A percentile compares a stretch with the other conserved stretches of the same genome.
Evolutionary conservation across 2,329 filamentous ascomycete species (phyloP).

Genomic region (Diaporthe longicolla): DNA sequence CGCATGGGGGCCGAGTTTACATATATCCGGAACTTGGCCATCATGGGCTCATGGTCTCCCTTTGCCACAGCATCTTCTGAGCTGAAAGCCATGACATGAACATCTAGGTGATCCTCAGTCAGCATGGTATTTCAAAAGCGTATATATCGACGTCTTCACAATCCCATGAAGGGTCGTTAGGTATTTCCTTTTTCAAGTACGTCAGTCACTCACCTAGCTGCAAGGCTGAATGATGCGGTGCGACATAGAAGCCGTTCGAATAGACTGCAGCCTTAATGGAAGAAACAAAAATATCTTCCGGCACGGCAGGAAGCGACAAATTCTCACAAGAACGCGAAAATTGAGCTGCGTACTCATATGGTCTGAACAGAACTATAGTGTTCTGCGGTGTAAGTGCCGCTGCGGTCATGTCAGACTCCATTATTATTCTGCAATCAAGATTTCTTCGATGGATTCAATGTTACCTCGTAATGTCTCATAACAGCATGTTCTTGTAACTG

Average conservation of each 20-base stretch:
- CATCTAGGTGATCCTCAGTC: not conserved
- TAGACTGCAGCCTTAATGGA: not conserved
- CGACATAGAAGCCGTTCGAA: conserved; percentile 5
- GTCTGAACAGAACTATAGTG: not conserved
- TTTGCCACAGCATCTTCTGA: not conserved
- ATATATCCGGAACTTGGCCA: not conserved
- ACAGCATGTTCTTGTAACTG: not conserved
- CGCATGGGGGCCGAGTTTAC: not conserved
- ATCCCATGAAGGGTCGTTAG: too few relatives aligned
- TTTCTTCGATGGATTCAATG: too few relatives aligned
- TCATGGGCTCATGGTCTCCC: too few relatives aligned
- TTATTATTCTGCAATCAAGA: rapidly evolving
- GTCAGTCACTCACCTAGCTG: not conserved
- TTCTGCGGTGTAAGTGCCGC: not conserved
- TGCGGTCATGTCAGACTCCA: not conserved
- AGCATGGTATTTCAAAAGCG: not conserved
- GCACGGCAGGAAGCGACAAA: not conserved
- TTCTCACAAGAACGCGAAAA: not conserved
- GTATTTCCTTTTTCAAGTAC: too few relatives aligned
- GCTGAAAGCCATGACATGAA: not conserved
- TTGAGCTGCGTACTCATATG: conserved; percentile 3
- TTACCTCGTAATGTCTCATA: not conserved
- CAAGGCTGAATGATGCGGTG: conserved; percentile 1
- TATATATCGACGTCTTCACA: too few relatives aligned
- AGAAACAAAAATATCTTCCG: not conserved